Evolutionary conservation across 371 early-diverging fungal species (phyloP), one percentile per base, ranked within the genome.

Genomic region (Mucor racemosus): DNA sequence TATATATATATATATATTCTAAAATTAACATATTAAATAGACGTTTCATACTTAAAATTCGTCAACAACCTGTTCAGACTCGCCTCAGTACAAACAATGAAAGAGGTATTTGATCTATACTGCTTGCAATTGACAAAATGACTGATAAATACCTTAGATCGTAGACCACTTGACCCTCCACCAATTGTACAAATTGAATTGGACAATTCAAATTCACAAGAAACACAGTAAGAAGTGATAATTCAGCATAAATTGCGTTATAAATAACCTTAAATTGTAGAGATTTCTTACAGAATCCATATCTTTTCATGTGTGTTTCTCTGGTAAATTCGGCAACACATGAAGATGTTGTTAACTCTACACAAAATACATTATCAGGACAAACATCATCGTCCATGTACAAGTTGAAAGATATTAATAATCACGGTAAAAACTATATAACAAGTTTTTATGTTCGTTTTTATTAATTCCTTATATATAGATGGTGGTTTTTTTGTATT

Each of bases 401-500:
- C 71, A 86, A 92, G 1, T 80, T 96, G 48, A 90, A 90, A 59
- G 96, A 95, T 67, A 82, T 86, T 26, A 90, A 92, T 70, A 87
- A 87, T 48, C 80, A 80, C 4, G 92, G 94, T 61, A 96, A n/a
- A n/a, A n/a, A n/a, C n/a, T n/a, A n/a, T n/a, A n/a, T n/a, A n/a
- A n/a, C n/a, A n/a, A n/a, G n/a, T n/a, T n/a, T n/a, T n/a, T n/a
- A n/a, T n/a, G n/a, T n/a, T n/a, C n/a, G n/a, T n/a, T n/a, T n/a
- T n/a, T n/a, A n/a, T n/a, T n/a, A n/a, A n/a, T n/a, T n/a, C n/a
- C n/a, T n/a, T n/a, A 34, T 31, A 57, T 46, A 41, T 48, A 74
- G 92, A 93, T 42, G 96, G 93, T 26, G 94, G 91, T 6, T 95
- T 94, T 73, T 95, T 95, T 79, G 94, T 95, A 19, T 97, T 96